Base-by-base conservation (phyloP, 2,329 filamentous ascomycete species). In the Microdochium bolleyi region DNA sequence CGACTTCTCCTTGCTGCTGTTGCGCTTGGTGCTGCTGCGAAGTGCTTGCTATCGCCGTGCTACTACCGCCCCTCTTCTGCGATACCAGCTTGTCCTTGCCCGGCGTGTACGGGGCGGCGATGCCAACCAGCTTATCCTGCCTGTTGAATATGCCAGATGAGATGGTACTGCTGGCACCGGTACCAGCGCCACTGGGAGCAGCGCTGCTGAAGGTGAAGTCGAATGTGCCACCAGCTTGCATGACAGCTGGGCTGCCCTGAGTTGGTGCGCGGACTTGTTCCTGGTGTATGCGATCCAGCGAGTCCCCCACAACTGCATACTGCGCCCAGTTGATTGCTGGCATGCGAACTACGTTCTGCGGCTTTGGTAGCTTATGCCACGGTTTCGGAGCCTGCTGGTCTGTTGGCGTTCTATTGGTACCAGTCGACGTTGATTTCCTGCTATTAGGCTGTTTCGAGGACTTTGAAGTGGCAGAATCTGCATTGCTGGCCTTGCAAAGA, bases 261-360 rank as follows among this genome's bases (percentile, higher is more conserved):
- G 70, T 72, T 1, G 90, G 91, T 52, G 81, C 79, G 49, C 74
- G 71, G 51, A 84, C 72, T 70, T 96, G 91, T 63, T 95, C 88
- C 50, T 83, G 80, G 66, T 96, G 92, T 57, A 96, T 75, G 65
- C 84, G 88, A 68, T 96, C 90, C 34, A 96, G 76, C 1, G 89
- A 83, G 55, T 89, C 86, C 49, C 90, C 92, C 2, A 94, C 84
- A n/a, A 96, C 78, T 60, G 89, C 89, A 68, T 97, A 97, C 65
- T 96, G 92, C 13, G 85, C 83, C 92, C 92, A 97, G 73, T 96
- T 96, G 63, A 97, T 85, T 9, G 89, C 87, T 9, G 92, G 92
- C 71, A 86, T 90, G 41, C 92, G 84, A 24, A 95, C 85, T 1
- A 97, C 75, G 60, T 88, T 88, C 67, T 96, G 92, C 7, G 88